A percentile compares a stretch with the other conserved stretches of the same genome.
Conservation (phyloP, 2,329 filamentous ascomycete genomes). For the Colletotrichum abscissum region DNA sequence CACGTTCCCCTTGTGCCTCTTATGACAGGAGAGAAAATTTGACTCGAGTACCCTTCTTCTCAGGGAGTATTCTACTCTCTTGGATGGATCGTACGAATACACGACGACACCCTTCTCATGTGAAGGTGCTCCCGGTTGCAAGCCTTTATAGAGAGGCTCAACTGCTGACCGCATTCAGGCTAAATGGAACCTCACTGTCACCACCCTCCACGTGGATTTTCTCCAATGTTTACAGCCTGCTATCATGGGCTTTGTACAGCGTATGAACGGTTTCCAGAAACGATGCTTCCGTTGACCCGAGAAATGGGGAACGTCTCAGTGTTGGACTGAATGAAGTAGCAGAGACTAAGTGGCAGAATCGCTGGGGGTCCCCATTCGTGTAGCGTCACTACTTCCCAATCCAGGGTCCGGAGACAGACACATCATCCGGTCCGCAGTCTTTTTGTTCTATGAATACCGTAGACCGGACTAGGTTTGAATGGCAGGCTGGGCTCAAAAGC, state of each 20-base stretch:
- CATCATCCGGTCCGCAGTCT: no score
- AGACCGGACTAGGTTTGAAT: not conserved
- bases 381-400: slow-evolving; percentile 5
- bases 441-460: not conserved
- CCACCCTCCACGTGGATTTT: not conserved
- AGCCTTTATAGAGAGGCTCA: slow-evolving; percentile 13
- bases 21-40: not conserved
- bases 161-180: slow-evolving; percentile 10
- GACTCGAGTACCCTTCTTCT: not conserved
- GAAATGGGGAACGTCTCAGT: slow-evolving; percentile 10
- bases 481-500: not conserved
- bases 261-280: not conserved
- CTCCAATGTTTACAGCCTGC: not conserved
- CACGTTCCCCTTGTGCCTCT: not conserved
- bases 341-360: slow-evolving; percentile 22
- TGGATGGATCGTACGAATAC: no score
- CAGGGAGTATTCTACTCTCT: no score
- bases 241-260: no score
- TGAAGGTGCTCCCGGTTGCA: no score
- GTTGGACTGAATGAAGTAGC: not conserved
- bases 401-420: slow-evolving; percentile 1
- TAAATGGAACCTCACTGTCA: slow-evolving; percentile 9
- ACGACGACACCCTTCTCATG: no score
- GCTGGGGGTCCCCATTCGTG: not conserved
- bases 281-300: slow-evolving; percentile 20